Evolutionary conservation across 371 early-diverging fungal species (phyloP), one percentile per base, ranked within the genome.

Genomic region (Mucor velutinosus): DNA sequence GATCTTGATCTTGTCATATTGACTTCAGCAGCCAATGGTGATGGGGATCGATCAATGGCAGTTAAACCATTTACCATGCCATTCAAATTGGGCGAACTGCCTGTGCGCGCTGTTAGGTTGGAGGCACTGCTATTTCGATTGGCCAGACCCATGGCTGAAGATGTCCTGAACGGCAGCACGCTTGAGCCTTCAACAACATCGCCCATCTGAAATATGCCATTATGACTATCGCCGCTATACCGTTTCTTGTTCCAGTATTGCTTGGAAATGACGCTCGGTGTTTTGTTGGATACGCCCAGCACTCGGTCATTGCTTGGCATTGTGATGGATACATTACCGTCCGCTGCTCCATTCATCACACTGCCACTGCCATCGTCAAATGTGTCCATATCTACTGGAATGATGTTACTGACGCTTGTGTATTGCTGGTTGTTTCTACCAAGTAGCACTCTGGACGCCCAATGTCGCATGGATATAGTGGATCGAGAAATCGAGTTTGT

Each of bases 211-310:
- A 55, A 70, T 0, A 65, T 61, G 14, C 32, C 37, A 14, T 11
- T 66, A 58, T 74, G 62, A 55, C 77, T 77, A 58, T 77, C 77
- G 1, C 77, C 77, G 41, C 77, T 77, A 37, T 74, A 77, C 15
- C 77, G 61, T 29, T 77, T 77, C 43, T 77, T 77, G 29, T 21
- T 70, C 77, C 77, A 77, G 11, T 75, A 74, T 23, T 71, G 64
- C 21, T 69, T 70, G 17, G 77, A 70, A 14, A 73, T 39, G 5
- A 64, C 53, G 33, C 71, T 65, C 3, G 67, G 71, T 8, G 76
- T 51, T n/a, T 70, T 73, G 11, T 37, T 67, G 7, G 75, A 51
- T 6, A 43, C 23, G 0, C 70, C 73, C 8, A 76, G 41, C 0
- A 67, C 59, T 6, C 66, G 66, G 12, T 69, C 66, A 33, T 61